phyloP scores from a whole-genome alignment of 768 basidiomycete genomes.

The Chalciporus chontae region DNA sequence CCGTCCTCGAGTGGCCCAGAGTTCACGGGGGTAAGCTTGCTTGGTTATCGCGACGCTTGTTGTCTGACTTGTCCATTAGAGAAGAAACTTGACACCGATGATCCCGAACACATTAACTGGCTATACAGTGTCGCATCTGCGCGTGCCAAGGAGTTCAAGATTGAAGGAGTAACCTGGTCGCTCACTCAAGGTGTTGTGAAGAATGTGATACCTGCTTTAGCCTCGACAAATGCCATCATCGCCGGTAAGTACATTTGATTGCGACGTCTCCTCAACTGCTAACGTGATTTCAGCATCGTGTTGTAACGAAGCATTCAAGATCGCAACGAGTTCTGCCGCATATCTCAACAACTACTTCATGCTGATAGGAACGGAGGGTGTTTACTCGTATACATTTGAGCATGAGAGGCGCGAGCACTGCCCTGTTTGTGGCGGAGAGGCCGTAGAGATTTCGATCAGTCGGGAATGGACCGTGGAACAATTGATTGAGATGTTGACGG shows the following conservation, averaged over 20 bases:
- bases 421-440: constrained; percentile 94
- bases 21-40: constrained; percentile 69
- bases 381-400: constrained; percentile 97
- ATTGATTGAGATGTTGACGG: constrained; percentile 82
- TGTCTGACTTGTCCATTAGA: constrained; percentile 37
- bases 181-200: constrained; percentile 98
- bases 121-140: constrained; percentile 74
- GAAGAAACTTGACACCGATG: constrained; percentile 95
- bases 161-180: constrained; percentile 98
- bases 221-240: constrained; percentile 97
- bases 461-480: constrained; percentile 77
- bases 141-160: constrained; percentile 92
- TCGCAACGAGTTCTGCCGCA: constrained; percentile 91
- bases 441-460: constrained; percentile 68
- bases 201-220: constrained; percentile 99
- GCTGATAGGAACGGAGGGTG: constrained; percentile 94
- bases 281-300: constrained; percentile 66
- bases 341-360: constrained; percentile 98
- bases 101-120: constrained; percentile 97
- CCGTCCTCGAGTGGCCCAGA: constrained; percentile 97
- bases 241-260: constrained; percentile 54
- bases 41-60: not conserved
- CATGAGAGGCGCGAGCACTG: constrained; percentile 91
- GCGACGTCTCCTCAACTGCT: not conserved
- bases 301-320: constrained; percentile 99